Conservation (phyloP, 352 stramenopile genomes). For the Lagenidium sp. region DNA sequence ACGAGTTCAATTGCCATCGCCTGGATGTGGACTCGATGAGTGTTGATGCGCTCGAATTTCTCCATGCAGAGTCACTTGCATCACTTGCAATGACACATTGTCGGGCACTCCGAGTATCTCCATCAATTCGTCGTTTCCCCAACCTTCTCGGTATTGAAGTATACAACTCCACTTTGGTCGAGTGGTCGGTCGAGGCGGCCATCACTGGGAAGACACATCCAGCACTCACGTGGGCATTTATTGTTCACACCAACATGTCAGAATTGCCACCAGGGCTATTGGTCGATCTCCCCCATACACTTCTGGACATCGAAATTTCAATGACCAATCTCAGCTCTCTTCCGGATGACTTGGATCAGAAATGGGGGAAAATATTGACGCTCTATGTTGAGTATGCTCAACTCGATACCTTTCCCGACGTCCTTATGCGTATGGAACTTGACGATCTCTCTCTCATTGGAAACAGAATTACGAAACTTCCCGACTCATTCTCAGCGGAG, state of each 20-base stretch:
- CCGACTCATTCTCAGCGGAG: constrained; percentile 1
- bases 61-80: constrained; percentile 4
- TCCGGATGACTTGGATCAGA: constrained; percentile 6
- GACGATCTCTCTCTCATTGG: constrained; percentile 16
- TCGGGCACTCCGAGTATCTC: constrained; percentile 3
- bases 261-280: constrained; percentile 11
- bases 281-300: constrained; percentile 6
- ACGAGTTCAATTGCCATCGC: constrained; percentile 11
- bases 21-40: background rate
- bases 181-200: constrained; percentile 12
- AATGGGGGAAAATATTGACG: constrained; percentile 10
- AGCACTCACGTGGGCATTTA: constrained; percentile 13
- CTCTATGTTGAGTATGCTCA: constrained; percentile 15
- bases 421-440: constrained; percentile 3
- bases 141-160: constrained; percentile 15
- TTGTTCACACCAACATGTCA: constrained; percentile 23
- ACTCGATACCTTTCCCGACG: constrained; percentile 4
- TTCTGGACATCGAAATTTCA: constrained; percentile 18
- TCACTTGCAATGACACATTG: constrained; percentile 13
- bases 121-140: constrained; percentile 2
- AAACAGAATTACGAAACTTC: constrained; percentile 10
- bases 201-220: constrained; percentile 9
- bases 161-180: constrained; percentile 1
- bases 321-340: constrained; percentile 14
- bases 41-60: background rate